Percentiles rank a stretch among this genome's conserved stretches.
These are phyloP conservation scores for Lipomyces oligophaga DNA, from an alignment of 805 yeast species.

Conservation along the genomic window DNA sequence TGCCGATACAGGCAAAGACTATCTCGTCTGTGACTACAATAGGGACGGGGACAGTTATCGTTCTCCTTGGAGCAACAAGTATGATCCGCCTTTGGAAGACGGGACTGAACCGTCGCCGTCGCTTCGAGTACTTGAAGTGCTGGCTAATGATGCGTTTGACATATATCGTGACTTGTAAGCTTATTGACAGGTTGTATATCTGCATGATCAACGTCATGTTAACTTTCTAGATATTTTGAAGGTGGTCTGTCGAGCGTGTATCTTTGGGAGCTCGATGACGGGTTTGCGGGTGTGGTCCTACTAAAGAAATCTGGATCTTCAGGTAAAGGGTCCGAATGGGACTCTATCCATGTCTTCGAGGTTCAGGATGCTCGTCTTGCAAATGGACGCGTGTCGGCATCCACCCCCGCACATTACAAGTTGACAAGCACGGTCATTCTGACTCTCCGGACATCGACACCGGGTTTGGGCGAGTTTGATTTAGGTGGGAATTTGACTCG, in stretches of 20 bases:
- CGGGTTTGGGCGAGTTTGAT: slow-evolving; percentile 42
- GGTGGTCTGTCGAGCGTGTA: slow-evolving; percentile 90
- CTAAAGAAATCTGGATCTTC: slow-evolving; percentile 54
- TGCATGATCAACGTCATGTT: neutral
- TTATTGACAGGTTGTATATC: neutral
- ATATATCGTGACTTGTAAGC: slow-evolving; percentile 71
- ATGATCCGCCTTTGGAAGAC: slow-evolving; percentile 53
- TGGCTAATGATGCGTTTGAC: slow-evolving; percentile 87
- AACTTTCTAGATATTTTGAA: slow-evolving; percentile 61
- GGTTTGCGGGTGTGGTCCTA: slow-evolving; percentile 88
- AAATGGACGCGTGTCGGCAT: slow-evolving; percentile 35
- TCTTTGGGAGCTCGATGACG: slow-evolving; percentile 80
- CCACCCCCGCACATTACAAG: slow-evolving; percentile 59
- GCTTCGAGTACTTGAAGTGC: slow-evolving; percentile 68
- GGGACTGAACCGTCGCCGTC: slow-evolving; percentile 69
- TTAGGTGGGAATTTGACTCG: slow-evolving; percentile 83
- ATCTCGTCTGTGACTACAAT: slow-evolving; percentile 86
- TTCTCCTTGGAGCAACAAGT: slow-evolving; percentile 85
- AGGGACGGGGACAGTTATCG: slow-evolving; percentile 90
- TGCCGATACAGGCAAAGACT: slow-evolving; percentile 56
- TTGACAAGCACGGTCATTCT: slow-evolving; percentile 85
- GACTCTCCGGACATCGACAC: slow-evolving; percentile 48
- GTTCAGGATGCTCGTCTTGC: too few relatives aligned
- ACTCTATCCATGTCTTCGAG: slow-evolving; percentile 89
- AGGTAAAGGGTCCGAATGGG: slow-evolving; percentile 77